phyloP scores from a whole-genome alignment of 768 basidiomycete genomes.

The Favolaschia claudopus region DNA sequence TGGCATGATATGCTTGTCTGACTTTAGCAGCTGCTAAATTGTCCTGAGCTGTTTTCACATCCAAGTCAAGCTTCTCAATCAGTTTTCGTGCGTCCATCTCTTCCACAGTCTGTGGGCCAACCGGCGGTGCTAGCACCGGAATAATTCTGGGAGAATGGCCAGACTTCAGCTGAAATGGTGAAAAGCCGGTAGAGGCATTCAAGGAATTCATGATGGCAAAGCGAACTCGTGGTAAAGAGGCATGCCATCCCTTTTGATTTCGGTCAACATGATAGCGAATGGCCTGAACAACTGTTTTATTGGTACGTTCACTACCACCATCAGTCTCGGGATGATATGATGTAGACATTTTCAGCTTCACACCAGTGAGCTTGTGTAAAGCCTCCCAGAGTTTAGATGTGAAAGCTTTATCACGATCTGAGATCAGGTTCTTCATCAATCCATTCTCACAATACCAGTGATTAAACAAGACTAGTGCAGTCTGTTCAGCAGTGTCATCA shows the following conservation, averaged over 20 bases:
- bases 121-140: neutral
- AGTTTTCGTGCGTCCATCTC: neutral
- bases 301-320: constrained; percentile 39
- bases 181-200: constrained; percentile 28
- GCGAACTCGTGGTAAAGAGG: constrained; percentile 21
- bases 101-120: neutral
- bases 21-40: constrained; percentile 7
- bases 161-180: constrained; percentile 10
- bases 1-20: constrained; percentile 9
- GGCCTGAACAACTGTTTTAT: constrained; percentile 40
- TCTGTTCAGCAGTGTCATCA: too few species aligned
- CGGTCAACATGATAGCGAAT: constrained; percentile 30
- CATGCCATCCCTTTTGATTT: constrained; percentile 32
- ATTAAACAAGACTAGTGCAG: constrained; percentile 27
- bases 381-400: constrained; percentile 38
- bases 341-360: constrained; percentile 39
- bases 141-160: constrained; percentile 4
- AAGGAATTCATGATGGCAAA: constrained; percentile 32
- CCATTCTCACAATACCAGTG: constrained; percentile 37
- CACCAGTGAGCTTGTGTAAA: constrained; percentile 27
- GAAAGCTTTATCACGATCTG: constrained; percentile 40
- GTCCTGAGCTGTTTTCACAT: constrained; percentile 11
- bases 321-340: constrained; percentile 48
- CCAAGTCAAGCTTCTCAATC: constrained; percentile 5
- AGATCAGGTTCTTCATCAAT: constrained; percentile 32